Conservation (phyloP, 208 protist genomes). For the Vickermania ingenoplastis region DNA sequence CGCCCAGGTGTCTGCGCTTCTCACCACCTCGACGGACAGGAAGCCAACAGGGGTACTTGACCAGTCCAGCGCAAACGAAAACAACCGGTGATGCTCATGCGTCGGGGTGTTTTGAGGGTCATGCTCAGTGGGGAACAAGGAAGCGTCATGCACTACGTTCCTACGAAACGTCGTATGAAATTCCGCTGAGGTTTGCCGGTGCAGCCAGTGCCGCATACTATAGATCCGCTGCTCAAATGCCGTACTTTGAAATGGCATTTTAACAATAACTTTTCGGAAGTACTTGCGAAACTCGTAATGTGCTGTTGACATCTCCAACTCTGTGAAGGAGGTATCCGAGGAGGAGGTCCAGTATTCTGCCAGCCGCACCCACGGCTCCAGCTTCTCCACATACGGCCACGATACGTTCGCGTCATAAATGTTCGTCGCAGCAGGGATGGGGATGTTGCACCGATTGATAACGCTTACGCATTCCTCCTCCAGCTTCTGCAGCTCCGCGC, state of each 20-base stretch:
- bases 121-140: conserved; percentile 75
- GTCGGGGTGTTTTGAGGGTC: conserved; percentile 39
- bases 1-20: conserved; percentile 57
- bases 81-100: conserved; percentile 84
- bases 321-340: conserved; percentile 75
- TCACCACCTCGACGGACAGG: conserved; percentile 29
- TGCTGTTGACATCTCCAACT: conserved; percentile 83
- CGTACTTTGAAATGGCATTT: conserved; percentile 82
- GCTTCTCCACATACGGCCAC: conserved; percentile 74
- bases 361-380: conserved; percentile 83
- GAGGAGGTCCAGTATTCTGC: conserved; percentile 86
- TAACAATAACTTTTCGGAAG: conserved; percentile 78
- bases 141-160: conserved; percentile 77
- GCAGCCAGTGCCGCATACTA: conserved; percentile 81
- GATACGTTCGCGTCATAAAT: conserved; percentile 74
- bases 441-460: conserved; percentile 78
- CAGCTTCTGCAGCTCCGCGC: conserved; percentile 42
- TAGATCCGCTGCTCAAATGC: conserved; percentile 88
- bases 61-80: conserved; percentile 87
- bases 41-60: conserved; percentile 60
- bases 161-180: conserved; percentile 78
- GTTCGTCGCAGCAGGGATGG: conserved; percentile 64
- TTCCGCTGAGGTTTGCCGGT: conserved; percentile 77
- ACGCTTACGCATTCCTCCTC: conserved; percentile 74
- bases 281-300: conserved; percentile 87